Percentiles rank a stretch among this genome's conserved stretches.
Conservation (phyloP, 2,329 filamentous ascomycete genomes). For the Ophiostoma ulmi region DNA sequence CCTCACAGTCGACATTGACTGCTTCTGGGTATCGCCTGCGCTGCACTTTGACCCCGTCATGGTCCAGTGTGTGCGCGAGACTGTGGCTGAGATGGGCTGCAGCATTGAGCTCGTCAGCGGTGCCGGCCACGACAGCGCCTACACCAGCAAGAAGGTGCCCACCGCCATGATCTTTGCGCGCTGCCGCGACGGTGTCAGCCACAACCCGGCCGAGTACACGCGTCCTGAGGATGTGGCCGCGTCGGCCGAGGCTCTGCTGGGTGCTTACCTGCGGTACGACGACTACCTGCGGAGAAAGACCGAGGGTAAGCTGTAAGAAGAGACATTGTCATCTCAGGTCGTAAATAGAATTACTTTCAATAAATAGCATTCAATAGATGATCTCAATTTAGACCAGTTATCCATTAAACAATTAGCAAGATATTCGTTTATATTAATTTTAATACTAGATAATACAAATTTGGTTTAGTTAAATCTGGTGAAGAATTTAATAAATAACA, state of each 20-base stretch:
- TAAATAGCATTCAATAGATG: neutral
- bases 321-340: neutral
- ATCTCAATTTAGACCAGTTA: too few relatives aligned
- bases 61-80: constrained; percentile 25
- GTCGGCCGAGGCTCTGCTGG: constrained; percentile 23
- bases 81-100: constrained; percentile 15
- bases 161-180: constrained; percentile 65
- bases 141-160: constrained; percentile 55
- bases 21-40: constrained; percentile 25
- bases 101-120: constrained; percentile 33
- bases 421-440: too few relatives aligned
- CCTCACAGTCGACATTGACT: constrained; percentile 19
- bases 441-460: too few relatives aligned
- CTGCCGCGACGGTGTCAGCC: constrained; percentile 57
- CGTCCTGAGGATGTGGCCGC: constrained; percentile 45
- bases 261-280: constrained; percentile 26
- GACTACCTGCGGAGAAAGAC: constrained; percentile 23
- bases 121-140: constrained; percentile 50
- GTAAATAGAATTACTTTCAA: neutral
- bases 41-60: constrained; percentile 26
- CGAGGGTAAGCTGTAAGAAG: constrained; percentile 13
- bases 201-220: constrained; percentile 60
- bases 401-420: too few relatives aligned
- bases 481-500: too few relatives aligned
- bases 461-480: too few relatives aligned